Evolutionary conservation across 768 basidiomycete genomes (phyloP), one percentile per base, ranked within the genome.

Genomic region (Wakefieldia striispora): DNA sequence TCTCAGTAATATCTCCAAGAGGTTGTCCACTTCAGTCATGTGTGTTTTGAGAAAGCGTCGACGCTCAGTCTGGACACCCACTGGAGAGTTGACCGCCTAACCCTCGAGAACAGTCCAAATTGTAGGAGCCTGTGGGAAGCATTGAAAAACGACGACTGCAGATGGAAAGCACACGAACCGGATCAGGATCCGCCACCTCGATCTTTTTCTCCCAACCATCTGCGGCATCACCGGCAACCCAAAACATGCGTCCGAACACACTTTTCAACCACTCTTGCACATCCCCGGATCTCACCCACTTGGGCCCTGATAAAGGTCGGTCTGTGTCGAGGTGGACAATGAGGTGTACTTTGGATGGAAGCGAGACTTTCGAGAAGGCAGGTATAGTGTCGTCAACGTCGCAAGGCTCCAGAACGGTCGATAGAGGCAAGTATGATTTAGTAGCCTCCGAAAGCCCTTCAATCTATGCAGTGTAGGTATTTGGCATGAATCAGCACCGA

Each of bases 141-240:
- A 23, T 59, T 39, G 34, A 39, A 42, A 45, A n/a, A 3, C 4
- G 6, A 16, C 9, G 20, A 49, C 40, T 8, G 36, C 17, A 19
- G 36, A 54, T n/a, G 20, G n/a, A 20, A 36, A 50, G 35, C 40
- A 43, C 36, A 75, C 90, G 60, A 67, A 97, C 95, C 36, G 92
- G 90, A 72, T 99, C 97, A 49, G 97, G 95, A 74, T 98, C 95
- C 24, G 82, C 80, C 19, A 98, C 88, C 34, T 82, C 78, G 47
- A 98, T 88, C 70, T 95, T 95, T 71, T 86, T 92, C 70, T 89
- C 88, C 97, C 97, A 99, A 9, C 89, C 88, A 55, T 87, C 86
- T 17, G 84, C 82, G 11, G 84, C 87, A 45, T 88, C 86, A 5
- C 86, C 87, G 21, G 86, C 80, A 40, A 86, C 84, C 87, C 87